phyloP scores from a whole-genome alignment of 1,284 basidiomycete genomes.

The Mycena sp. region DNA sequence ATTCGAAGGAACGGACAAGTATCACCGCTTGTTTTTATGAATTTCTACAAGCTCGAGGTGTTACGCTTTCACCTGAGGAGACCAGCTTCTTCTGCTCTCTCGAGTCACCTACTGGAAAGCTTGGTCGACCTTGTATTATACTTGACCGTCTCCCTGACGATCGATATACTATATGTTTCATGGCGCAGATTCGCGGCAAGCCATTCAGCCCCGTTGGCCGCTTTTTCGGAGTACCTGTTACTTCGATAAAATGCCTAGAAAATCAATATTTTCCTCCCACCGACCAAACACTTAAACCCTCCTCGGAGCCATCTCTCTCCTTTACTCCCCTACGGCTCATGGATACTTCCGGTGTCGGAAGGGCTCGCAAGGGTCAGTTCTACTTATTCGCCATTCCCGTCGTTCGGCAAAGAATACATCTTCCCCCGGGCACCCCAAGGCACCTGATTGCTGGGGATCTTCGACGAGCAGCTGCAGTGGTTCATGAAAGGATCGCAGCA shows the following conservation, averaged over 20 bases:
- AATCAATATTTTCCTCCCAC: not conserved
- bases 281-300: not conserved
- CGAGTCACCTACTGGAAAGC: not conserved
- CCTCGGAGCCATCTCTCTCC: not conserved
- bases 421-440: not conserved
- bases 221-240: constrained; percentile 18
- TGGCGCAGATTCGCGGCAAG: constrained; percentile 7
- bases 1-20: constrained; percentile 10
- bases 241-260: not conserved
- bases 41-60: constrained; percentile 4
- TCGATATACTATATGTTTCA: constrained; percentile 11
- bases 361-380: not conserved
- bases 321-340: constrained; percentile 14
- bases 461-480: not conserved
- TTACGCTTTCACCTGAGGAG: not conserved
- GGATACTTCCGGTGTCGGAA: not conserved
- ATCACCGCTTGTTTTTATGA: constrained; percentile 26
- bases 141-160: constrained; percentile 4
- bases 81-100: not conserved
- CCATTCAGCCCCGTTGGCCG: constrained; percentile 16
- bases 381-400: constrained; percentile 23
- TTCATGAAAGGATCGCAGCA: not conserved
- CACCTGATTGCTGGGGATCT: constrained; percentile 11
- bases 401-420: constrained; percentile 1
- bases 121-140: constrained; percentile 23